phyloP scores from a whole-genome alignment of 2,329 filamentous ascomycete species.

The Calonectria leucothoes region DNA sequence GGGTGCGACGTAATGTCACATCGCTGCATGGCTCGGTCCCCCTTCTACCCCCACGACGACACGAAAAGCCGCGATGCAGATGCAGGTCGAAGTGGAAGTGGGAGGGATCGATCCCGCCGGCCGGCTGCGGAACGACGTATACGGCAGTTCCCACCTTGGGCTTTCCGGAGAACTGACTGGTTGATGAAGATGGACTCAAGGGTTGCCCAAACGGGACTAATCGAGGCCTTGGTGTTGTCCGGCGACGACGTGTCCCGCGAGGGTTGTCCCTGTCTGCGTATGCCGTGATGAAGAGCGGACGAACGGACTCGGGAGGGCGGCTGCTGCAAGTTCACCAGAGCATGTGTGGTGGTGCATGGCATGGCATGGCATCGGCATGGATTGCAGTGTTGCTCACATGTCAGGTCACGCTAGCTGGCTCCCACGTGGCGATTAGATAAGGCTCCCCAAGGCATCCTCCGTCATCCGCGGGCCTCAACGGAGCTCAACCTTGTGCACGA shows the following conservation, averaged over 20 bases:
- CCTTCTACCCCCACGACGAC: too few species aligned
- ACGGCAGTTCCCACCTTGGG: slow-evolving; percentile 13
- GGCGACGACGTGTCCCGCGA: background rate
- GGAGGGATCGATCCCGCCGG: slow-evolving; percentile 14
- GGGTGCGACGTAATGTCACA: slow-evolving; percentile 4
- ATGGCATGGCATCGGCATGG: background rate
- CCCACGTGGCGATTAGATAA: slow-evolving; percentile 50
- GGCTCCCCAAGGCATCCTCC: slow-evolving; percentile 28
- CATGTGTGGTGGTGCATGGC: background rate
- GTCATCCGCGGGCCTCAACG: slow-evolving; percentile 35
- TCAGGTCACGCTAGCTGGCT: slow-evolving; percentile 27
- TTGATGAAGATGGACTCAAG: background rate
- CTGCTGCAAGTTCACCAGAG: background rate
- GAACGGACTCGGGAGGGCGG: background rate
- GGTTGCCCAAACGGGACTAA: slow-evolving; percentile 9
- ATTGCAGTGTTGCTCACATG: slow-evolving; percentile 33
- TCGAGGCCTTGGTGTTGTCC: background rate
- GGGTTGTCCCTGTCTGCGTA: background rate
- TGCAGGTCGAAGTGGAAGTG: background rate
- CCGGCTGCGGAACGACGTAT: slow-evolving; percentile 2
- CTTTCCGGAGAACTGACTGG: slow-evolving; percentile 8
- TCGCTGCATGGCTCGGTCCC: slow-evolving; percentile 9
- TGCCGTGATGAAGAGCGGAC: background rate
- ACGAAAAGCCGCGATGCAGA: slow-evolving; percentile 3
- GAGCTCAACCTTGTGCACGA: slow-evolving; percentile 15